phyloP scores from a whole-genome alignment of 768 basidiomycete species.

The Hygrophoropsis aurantiaca region DNA sequence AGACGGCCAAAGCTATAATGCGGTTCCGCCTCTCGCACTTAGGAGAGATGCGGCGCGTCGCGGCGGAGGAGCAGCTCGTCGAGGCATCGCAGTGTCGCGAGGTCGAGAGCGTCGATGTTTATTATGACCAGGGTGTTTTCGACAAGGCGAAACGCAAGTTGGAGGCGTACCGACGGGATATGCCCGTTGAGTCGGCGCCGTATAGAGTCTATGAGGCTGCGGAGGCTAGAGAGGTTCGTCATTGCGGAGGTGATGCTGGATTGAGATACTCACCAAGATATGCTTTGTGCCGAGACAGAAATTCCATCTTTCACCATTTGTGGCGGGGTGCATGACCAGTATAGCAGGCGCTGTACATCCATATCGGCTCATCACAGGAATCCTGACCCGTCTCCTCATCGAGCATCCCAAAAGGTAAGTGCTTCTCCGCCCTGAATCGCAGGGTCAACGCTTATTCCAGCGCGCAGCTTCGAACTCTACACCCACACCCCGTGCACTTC shows the following conservation, averaged over 20 bases:
- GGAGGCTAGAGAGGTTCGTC: slow-evolving; percentile 35
- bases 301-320: slow-evolving; percentile 45
- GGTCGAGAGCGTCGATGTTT: slow-evolving; percentile 33
- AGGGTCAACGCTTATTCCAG: slow-evolving; percentile 7
- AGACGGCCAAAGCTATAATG: slow-evolving; percentile 38
- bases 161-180: slow-evolving; percentile 43
- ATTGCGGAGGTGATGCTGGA: background rate
- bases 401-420: slow-evolving; percentile 41
- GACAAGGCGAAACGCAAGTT: slow-evolving; percentile 44
- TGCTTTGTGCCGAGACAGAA: too few species aligned
- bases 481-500: slow-evolving; percentile 43
- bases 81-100: slow-evolving; percentile 27
- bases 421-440: slow-evolving; percentile 14
- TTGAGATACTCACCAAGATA: too few species aligned
- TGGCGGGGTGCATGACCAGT: slow-evolving; percentile 51
- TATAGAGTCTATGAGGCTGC: slow-evolving; percentile 29
- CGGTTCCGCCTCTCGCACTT: slow-evolving; percentile 41
- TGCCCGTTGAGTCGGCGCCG: slow-evolving; percentile 45
- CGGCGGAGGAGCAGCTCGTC: slow-evolving; percentile 24
- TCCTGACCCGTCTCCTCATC: slow-evolving; percentile 51
- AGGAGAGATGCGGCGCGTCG: slow-evolving; percentile 27
- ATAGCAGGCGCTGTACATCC: slow-evolving; percentile 66
- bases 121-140: slow-evolving; percentile 31
- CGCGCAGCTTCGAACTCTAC: slow-evolving; percentile 37
- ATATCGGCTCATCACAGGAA: slow-evolving; percentile 64